phyloP scores from a whole-genome alignment of 2,329 filamentous ascomycete genomes.

The Cercospora sp. region DNA sequence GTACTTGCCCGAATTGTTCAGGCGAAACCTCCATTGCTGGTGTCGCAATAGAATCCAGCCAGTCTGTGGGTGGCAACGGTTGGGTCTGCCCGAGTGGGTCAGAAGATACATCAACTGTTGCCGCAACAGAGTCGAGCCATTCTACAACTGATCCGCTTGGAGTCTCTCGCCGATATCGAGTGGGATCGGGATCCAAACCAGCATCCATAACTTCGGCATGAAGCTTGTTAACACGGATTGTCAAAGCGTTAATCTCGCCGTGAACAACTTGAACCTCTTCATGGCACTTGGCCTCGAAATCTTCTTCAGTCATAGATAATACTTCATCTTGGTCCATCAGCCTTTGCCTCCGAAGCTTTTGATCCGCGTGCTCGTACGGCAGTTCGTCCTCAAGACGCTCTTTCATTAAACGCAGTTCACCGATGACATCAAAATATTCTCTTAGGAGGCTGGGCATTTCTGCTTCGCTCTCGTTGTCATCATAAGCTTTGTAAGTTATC shows the following conservation, averaged over 20 bases:
- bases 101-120: background rate
- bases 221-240: background rate
- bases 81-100: background rate
- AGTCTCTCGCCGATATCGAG: background rate
- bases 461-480: background rate
- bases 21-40: background rate
- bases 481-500: background rate
- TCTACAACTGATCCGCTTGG: background rate
- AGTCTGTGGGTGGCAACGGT: background rate
- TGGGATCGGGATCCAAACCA: background rate
- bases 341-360: background rate
- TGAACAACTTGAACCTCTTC: background rate
- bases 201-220: background rate
- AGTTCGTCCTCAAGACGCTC: background rate
- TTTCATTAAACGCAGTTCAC: background rate
- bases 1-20: background rate
- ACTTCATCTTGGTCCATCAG: background rate
- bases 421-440: slow-evolving; percentile 1
- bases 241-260: background rate
- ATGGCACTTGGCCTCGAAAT: background rate
- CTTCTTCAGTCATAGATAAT: background rate
- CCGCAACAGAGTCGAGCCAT: background rate
- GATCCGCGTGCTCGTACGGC: background rate
- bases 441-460: background rate
- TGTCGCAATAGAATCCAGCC: background rate